phyloP scores from a whole-genome alignment of 1,284 basidiomycete genomes.

The Leucoagaricus sp. region DNA sequence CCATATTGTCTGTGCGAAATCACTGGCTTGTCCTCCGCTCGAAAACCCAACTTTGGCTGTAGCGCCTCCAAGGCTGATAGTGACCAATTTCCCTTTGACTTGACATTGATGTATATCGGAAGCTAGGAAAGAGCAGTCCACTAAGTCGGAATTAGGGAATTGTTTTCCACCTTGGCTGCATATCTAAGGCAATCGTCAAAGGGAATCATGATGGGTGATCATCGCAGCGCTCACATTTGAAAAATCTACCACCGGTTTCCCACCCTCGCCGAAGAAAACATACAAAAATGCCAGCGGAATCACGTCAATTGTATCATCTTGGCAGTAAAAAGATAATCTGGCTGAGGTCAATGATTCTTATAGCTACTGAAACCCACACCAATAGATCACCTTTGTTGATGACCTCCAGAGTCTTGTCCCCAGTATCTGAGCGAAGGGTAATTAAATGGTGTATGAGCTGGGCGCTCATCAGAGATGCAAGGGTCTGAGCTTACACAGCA shows the following conservation, averaged over 20 bases:
- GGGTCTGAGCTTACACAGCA: constrained; percentile 43
- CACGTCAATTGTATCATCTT: constrained; percentile 64
- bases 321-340: constrained; percentile 13
- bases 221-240: constrained; percentile 47
- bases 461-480: background rate
- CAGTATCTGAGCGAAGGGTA: constrained; percentile 45
- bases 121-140: constrained; percentile 55
- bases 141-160: constrained; percentile 57
- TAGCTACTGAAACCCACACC: constrained; percentile 38
- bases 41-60: constrained; percentile 56
- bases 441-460: background rate
- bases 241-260: constrained; percentile 58
- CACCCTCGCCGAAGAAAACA: constrained; percentile 60
- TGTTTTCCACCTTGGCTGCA: constrained; percentile 58
- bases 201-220: background rate
- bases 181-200: constrained; percentile 35
- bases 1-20: constrained; percentile 64
- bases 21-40: constrained; percentile 50
- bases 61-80: constrained; percentile 51
- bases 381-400: constrained; percentile 46
- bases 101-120: constrained; percentile 61
- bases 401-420: constrained; percentile 70
- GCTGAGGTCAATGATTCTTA: background rate
- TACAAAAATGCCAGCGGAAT: constrained; percentile 65
- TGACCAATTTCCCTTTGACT: constrained; percentile 62